Base-by-base conservation (phyloP, 192 early-diverging fungal species). In the Phycomyces nitens region DNA sequence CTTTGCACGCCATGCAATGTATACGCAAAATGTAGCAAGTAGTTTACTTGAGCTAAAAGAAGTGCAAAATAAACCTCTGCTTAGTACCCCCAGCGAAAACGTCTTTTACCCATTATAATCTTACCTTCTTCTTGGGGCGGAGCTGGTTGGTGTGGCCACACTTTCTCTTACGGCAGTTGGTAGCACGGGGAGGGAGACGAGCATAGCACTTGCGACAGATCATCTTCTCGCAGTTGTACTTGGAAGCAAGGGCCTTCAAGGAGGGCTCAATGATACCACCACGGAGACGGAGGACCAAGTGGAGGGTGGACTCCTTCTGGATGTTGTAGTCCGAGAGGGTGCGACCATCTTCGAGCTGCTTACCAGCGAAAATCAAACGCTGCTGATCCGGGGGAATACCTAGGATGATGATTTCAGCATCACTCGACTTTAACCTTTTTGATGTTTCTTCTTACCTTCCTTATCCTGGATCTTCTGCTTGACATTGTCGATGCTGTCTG, bases 111-210 rank as follows among this genome's bases (percentile, higher is more conserved):
- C n/a, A n/a, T n/a, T n/a, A n/a, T n/a, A n/a, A n/a, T 5, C 7
- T 34, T 34, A 34, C 29, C 29, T 97, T 97, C 92, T 97, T 97
- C 93, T 98, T 98, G 85, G 90, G 88, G 84, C 92, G 94, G 78
- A 99, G 91, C 86, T 99, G 96, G 90, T 93, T 96, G 81, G 89
- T 87, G 89, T 96, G 95, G 66, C 97, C 95, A 79, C 96, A 99
- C 93, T 99, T 99, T 89, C 93, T 96, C 94, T 99, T 99, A 73
- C 97, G 89, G 88, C 97, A 99, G 92, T 99, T 99, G 81, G 95
- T 98, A 69, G 97, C 97, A 82, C 96, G 92, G 62, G 93, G 93
- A 58, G 97, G 97, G 67, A 99, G 91, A 78, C 96, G 93, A 71
- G 97, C 97, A 84, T 99, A 99, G 87, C 97, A 94, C 86, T 99